Conservation (phyloP, 108 stramenopile species). For the Epithemia pelagica region DNA sequence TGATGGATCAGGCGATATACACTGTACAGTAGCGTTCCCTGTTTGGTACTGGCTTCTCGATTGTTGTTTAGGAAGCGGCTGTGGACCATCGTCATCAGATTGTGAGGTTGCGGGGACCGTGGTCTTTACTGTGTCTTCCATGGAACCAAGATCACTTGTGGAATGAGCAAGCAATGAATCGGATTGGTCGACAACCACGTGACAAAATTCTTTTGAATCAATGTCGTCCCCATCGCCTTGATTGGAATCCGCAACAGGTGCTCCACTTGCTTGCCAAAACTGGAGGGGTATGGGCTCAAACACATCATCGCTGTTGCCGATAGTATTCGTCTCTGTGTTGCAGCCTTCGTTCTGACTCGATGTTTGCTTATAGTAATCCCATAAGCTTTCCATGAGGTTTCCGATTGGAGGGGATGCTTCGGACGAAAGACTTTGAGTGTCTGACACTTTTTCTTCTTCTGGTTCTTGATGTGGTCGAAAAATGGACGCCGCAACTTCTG, state of each 20-base stretch:
- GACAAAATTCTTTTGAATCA: neutral
- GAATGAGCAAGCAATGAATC: neutral
- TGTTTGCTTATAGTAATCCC: neutral
- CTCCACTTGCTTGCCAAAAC: neutral
- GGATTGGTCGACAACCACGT: neutral
- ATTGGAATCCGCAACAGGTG: neutral
- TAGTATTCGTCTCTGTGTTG: neutral
- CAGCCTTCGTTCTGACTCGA: neutral
- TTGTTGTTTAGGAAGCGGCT: neutral
- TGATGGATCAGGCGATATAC: neutral
- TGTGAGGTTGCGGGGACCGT: no score
- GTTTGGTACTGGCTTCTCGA: neutral
- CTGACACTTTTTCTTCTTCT: neutral
- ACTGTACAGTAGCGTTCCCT: neutral
- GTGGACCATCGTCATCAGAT: neutral
- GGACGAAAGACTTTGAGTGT: neutral
- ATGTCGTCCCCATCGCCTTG: neutral
- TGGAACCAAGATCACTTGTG: neutral
- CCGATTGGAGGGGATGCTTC: neutral
- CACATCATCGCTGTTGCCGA: neutral
- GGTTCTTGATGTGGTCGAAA: neutral
- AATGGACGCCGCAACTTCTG: neutral
- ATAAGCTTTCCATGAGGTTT: neutral
- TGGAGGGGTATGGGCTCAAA: neutral
- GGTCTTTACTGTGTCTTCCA: no score